phyloP scores from a whole-genome alignment of 2,329 filamentous ascomycete genomes.

The Epichloe scottii region DNA sequence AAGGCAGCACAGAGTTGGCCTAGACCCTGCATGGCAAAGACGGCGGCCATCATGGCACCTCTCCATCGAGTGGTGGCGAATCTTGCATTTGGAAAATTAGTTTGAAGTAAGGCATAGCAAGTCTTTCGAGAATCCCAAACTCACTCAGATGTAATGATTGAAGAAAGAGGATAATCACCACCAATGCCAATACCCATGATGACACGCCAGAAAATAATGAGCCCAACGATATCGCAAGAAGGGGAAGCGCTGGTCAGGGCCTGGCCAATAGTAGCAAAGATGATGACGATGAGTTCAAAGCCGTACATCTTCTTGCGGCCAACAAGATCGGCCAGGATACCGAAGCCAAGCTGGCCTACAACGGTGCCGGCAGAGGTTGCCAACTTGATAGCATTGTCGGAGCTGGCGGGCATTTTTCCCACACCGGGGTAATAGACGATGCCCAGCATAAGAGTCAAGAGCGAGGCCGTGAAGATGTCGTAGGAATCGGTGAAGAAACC shows the following conservation, averaged over 20 bases:
- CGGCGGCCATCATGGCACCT: constrained; percentile 76
- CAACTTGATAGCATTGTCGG: constrained; percentile 76
- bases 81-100: constrained; percentile 8
- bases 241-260: constrained; percentile 51
- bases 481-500: constrained; percentile 86
- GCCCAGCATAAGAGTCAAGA: constrained; percentile 64
- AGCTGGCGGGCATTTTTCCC: constrained; percentile 49
- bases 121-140: constrained; percentile 4
- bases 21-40: constrained; percentile 80
- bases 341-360: constrained; percentile 70
- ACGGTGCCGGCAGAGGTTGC: constrained; percentile 75
- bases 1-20: constrained; percentile 67
- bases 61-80: constrained; percentile 74
- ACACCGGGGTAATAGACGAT: constrained; percentile 57
- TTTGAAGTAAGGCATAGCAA: background rate
- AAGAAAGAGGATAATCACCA: constrained; percentile 65
- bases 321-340: constrained; percentile 63
- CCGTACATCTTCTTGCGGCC: constrained; percentile 65
- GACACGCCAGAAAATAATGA: constrained; percentile 72
- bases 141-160: constrained; percentile 73
- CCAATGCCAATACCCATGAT: constrained; percentile 44
- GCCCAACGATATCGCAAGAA: constrained; percentile 48
- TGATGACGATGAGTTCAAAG: constrained; percentile 67
- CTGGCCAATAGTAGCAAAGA: constrained; percentile 64
- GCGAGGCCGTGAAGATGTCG: constrained; percentile 66